Evolutionary conservation across 768 basidiomycete genomes (phyloP), one percentile per base, ranked within the genome.

Genomic region (Lactifluus echinatus): DNA sequence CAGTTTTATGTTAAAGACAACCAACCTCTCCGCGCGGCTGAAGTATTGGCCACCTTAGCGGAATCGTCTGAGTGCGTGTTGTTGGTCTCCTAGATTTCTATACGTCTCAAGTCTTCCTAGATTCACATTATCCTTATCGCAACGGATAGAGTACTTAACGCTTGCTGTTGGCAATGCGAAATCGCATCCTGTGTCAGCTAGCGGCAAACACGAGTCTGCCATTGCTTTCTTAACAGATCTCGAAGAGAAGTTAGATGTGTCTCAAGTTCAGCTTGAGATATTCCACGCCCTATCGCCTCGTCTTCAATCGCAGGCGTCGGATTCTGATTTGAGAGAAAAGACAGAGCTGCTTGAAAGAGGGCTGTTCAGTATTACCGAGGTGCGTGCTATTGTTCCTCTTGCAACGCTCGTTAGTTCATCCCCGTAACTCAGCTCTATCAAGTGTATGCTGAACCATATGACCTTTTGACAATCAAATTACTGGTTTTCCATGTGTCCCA

Each of bases 181-280:
- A 71, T 95, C 95, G 15, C 91, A 94, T 67, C 87, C 90, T 1
- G 80, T 90, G 8, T 85, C 91, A 19, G 76, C 80, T 17, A 79
- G 82, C 29, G 86, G 87, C 10, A 77, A 81, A 56, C 87, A 93
- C 63, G 89, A 93, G 68, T 87, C 85, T 29, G 90, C 91, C n/a
- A 91, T 97, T 49, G 86, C 90, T 49, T 96, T 98, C 75, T 79
- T 95, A n/a, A 91, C 87, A 0, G 87, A 90, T 63, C 76, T 96
- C 19, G 94, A 97, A 74, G 96, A 99, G 71, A 93, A 93, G 68
- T 79, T 97, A 12, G 96, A 99, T 43, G 96, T 99, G 24, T 90
- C 93, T 6, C 89, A 95, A 71, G 92, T 98, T 8, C 96, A 99
- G 67, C 74, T 94, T n/a, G 95, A 97, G 70, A 79, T 96, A 46